Evolutionary conservation across 23 red algal species (phyloP).

Genomic region (Pyropia haitanensis): DNA sequence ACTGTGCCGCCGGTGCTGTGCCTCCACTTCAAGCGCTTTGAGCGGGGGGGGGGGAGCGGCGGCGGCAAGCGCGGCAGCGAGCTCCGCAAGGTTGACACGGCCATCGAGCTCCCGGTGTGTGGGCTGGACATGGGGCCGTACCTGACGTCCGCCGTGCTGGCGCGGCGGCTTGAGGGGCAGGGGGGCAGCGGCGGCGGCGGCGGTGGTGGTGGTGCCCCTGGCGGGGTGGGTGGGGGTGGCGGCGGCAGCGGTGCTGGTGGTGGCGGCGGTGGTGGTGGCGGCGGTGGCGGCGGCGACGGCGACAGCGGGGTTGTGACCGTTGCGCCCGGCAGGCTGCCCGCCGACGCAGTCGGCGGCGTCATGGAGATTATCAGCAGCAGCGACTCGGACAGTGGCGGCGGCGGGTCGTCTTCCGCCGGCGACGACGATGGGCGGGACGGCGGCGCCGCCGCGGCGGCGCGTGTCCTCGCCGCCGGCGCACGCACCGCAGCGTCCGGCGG

Average conservation of each 20-base stretch:
- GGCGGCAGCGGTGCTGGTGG: not conserved
- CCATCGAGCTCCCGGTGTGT: conserved; percentile 64
- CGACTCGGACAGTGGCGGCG: too few relatives aligned
- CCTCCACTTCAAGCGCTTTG: conserved; percentile 93
- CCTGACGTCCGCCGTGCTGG: conserved; percentile 34
- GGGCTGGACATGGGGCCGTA: conserved; percentile 55
- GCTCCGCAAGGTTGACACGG: conserved; percentile 76
- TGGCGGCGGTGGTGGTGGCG: too few relatives aligned
- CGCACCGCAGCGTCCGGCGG: too few relatives aligned
- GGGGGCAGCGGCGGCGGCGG: not conserved
- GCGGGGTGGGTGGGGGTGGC: not conserved
- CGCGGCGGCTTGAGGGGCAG: not conserved
- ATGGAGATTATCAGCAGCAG: too few relatives aligned
- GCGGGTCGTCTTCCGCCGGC: too few relatives aligned
- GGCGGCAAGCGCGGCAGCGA: conserved; percentile 2
- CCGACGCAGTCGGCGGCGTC: too few relatives aligned
- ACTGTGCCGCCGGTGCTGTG: conserved; percentile 78
- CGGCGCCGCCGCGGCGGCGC: too few relatives aligned
- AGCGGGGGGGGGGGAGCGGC: conserved; percentile 8
- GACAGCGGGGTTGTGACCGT: too few relatives aligned
- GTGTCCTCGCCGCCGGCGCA: too few relatives aligned
- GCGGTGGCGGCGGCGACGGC: too few relatives aligned
- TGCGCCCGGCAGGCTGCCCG: not conserved
- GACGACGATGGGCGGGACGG: too few relatives aligned
- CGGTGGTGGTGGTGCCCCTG: conserved; percentile 1